phyloP scores from a whole-genome alignment of 73 alveolate species.

The Paramecium sexaurelia region DNA sequence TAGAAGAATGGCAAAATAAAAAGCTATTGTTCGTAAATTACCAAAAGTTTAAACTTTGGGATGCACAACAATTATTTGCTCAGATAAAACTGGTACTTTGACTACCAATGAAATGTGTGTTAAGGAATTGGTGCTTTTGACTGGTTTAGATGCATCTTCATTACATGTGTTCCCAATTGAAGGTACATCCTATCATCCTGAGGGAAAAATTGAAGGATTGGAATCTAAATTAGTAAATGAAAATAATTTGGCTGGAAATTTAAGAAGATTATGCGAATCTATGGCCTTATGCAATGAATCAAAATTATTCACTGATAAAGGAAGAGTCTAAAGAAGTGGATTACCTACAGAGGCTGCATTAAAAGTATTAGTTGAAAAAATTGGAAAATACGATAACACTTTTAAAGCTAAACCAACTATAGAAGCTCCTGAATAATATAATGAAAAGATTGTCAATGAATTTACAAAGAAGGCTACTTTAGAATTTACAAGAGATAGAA shows the following conservation, averaged over 20 bases:
- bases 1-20: constrained; percentile 77
- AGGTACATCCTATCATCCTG: constrained; percentile 81
- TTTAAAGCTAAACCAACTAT: constrained; percentile 1
- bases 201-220: constrained; percentile 74
- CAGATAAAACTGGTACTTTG: constrained; percentile 98
- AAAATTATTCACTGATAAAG: constrained; percentile 47
- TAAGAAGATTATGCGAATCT: not conserved
- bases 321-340: constrained; percentile 64
- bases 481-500: constrained; percentile 96
- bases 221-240: not conserved
- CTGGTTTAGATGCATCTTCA: constrained; percentile 54
- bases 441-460: not conserved
- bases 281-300: constrained; percentile 64
- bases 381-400: constrained; percentile 75
- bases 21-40: constrained; percentile 58
- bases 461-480: constrained; percentile 78
- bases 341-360: constrained; percentile 83
- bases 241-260: not conserved
- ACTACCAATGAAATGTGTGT: constrained; percentile 93
- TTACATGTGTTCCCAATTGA: constrained; percentile 68
- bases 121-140: constrained; percentile 71
- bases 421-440: constrained; percentile 64
- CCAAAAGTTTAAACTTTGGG: constrained; percentile 89
- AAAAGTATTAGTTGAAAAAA: constrained; percentile 90
- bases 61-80: constrained; percentile 97